Evolutionary conservation across 768 basidiomycete genomes (phyloP).

Genomic region (Steccherinum ochraceum): DNA sequence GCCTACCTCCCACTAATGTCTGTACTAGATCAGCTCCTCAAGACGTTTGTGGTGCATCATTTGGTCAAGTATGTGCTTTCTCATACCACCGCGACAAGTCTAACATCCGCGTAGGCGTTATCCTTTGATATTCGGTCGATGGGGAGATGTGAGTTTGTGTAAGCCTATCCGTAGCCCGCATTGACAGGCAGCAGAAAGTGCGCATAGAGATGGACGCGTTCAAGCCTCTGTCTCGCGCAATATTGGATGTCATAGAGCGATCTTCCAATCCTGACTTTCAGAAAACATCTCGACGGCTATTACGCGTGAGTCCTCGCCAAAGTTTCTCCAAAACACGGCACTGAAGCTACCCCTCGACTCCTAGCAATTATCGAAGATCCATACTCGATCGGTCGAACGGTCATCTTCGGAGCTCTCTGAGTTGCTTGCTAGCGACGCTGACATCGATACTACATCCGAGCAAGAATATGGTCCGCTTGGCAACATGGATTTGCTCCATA

Average conservation of each 20-base stretch:
- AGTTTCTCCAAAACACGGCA: too few species aligned
- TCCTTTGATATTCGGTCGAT: slow-evolving; percentile 70
- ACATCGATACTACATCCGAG: too few species aligned
- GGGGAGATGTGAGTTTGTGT: slow-evolving; percentile 38
- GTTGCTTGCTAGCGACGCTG: too few species aligned
- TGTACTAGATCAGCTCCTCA: slow-evolving; percentile 44
- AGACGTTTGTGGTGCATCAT: slow-evolving; percentile 51
- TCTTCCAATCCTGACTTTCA: slow-evolving; percentile 45
- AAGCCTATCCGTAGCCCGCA: slow-evolving; percentile 1
- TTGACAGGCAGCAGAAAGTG: slow-evolving; percentile 51
- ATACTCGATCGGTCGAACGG: too few species aligned
- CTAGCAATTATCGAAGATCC: too few species aligned
- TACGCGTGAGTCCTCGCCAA: slow-evolving; percentile 40
- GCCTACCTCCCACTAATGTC: slow-evolving; percentile 50
- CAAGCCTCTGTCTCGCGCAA: slow-evolving; percentile 40
- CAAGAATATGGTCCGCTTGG: too few species aligned
- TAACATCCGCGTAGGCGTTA: slow-evolving; percentile 72
- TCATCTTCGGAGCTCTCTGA: too few species aligned
- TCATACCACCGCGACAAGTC: too few species aligned
- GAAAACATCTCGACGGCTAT: slow-evolving; percentile 32
- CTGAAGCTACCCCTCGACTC: too few species aligned
- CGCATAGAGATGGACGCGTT: slow-evolving; percentile 46
- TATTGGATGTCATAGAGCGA: slow-evolving; percentile 44
- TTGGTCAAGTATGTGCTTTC: slow-evolving; percentile 40
- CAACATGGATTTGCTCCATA: too few species aligned